A percentile compares a stretch with the other conserved stretches of the same genome.
These are phyloP conservation scores for Lactuca saligna DNA, from an alignment of 129 eudicot species.

Conservation along the genomic window DNA sequence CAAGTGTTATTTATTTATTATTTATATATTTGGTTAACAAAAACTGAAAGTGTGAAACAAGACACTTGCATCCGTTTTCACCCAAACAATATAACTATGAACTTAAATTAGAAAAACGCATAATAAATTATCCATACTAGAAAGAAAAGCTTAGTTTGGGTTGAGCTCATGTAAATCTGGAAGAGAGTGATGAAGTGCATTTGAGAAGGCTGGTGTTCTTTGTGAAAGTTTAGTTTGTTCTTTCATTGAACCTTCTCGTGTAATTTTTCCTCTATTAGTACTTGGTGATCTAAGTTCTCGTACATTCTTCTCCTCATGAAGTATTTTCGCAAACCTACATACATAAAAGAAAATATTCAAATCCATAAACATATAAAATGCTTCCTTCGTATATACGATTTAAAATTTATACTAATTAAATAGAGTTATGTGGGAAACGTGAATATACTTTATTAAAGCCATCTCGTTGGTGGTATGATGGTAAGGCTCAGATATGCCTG, in stretches of 20 bases:
- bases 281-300: slow-evolving; percentile 39
- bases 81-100: not conserved
- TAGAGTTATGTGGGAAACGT: not conserved
- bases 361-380: not conserved
- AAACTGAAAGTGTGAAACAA: not conserved
- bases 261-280: slow-evolving; percentile 15
- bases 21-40: not conserved
- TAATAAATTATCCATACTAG: not conserved
- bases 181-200: slow-evolving; percentile 27
- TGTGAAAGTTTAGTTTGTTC: slow-evolving; percentile 3
- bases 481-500: slow-evolving; percentile 30
- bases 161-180: slow-evolving; percentile 15
- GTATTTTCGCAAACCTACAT: slow-evolving; percentile 34
- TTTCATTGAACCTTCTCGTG: not conserved
- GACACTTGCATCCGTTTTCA: not conserved
- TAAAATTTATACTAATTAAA: not conserved
- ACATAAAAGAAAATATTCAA: not conserved
- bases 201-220: slow-evolving; percentile 5
- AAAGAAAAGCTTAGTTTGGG: not conserved
- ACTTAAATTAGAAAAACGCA: not conserved
- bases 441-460: slow-evolving; percentile 34
- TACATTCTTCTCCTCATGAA: slow-evolving; percentile 40
- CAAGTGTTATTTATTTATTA: too few relatives aligned
- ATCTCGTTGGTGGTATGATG: slow-evolving; percentile 39
- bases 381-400: too few relatives aligned